Evolutionary conservation across 306 rosid genomes (phyloP), one percentile per base, ranked within the genome.

Genomic region (Pueraria montana): DNA sequence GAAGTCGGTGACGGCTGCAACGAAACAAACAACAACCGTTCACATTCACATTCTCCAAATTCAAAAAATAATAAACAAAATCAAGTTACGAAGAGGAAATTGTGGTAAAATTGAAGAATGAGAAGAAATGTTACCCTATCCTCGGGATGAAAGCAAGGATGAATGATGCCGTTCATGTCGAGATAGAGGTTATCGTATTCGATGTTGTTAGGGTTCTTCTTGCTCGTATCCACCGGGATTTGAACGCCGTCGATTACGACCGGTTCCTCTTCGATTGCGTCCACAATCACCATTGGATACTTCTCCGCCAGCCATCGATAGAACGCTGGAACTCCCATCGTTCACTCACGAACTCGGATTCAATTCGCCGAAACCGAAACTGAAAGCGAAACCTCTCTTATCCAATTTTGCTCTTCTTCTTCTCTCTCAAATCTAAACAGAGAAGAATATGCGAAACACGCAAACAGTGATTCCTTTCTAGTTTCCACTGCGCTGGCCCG

Each of bases 281-380:
- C 99, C 64, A 84, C 97, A 59, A 96, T 77, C 68, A 96, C 95
- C 82, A 94, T 52, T 17, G 97, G 95, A 63, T 94, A 94, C 85
- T 96, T 96, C 94, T 96, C 98, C 61, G 99, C 99, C 23, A 96
- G 81, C 99, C 99, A 96, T 36, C 95, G 80, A 9, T 94, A 96
- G 87, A 96, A 96, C 49, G 99, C 98, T 1, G 99, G 99, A 50
- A 96, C 99, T 86, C 99, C 99, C 99, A 96, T 93, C 42, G n/a
- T 66, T 61, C 53, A 3, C 59, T 2, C 84, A 49, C n/a, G n/a
- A n/a, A n/a, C n/a, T n/a, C n/a, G 74, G 61, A 2, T 72, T 52
- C 72, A 62, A 13, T 14, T 53, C 14, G 13, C 23, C 55, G 2
- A 11, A 58, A 58, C 13, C 14, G 12, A 40, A 58, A 5, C 0